Conservation (phyloP, 352 stramenopile species). For the Elongisporangium undulatum region DNA sequence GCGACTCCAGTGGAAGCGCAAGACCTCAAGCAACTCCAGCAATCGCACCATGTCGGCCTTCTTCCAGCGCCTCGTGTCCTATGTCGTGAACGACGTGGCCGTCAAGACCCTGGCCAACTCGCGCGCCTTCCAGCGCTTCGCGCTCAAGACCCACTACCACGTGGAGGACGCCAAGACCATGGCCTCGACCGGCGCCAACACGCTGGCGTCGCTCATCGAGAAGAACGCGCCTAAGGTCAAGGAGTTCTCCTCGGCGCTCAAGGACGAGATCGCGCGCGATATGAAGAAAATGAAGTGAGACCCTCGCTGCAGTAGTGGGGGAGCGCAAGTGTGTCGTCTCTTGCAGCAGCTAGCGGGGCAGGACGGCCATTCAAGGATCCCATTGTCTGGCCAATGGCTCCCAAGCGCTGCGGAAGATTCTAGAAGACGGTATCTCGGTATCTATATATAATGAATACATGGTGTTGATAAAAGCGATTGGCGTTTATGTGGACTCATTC, state of each 20-base stretch:
- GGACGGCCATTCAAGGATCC: not conserved
- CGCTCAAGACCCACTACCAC: slow-evolving; percentile 81
- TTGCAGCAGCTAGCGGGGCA: not conserved
- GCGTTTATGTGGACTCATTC: not conserved
- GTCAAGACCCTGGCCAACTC: slow-evolving; percentile 82
- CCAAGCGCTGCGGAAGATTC: not conserved
- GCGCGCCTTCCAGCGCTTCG: slow-evolving; percentile 79
- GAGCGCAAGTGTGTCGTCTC: not conserved
- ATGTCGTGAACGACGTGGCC: slow-evolving; percentile 83
- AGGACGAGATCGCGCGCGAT: slow-evolving; percentile 70
- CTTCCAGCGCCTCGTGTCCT: slow-evolving; percentile 75
- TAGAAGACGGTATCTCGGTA: not conserved
- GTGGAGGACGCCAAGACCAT: slow-evolving; percentile 80
- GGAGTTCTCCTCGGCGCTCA: slow-evolving; percentile 65
- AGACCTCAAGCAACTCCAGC: not conserved
- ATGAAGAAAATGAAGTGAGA: slow-evolving; percentile 72
- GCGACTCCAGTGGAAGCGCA: not conserved
- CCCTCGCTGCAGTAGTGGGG: not conserved
- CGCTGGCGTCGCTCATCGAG: slow-evolving; percentile 45
- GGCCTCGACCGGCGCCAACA: slow-evolving; percentile 38
- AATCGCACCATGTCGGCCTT: slow-evolving; percentile 63
- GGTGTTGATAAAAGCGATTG: not conserved
- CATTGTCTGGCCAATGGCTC: not conserved
- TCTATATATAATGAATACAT: slow-evolving; percentile 1
- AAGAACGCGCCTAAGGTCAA: slow-evolving; percentile 67